These are phyloP conservation scores for Cicer judaicum DNA, from an alignment of 306 rosid species.

Conservation along the genomic window DNA sequence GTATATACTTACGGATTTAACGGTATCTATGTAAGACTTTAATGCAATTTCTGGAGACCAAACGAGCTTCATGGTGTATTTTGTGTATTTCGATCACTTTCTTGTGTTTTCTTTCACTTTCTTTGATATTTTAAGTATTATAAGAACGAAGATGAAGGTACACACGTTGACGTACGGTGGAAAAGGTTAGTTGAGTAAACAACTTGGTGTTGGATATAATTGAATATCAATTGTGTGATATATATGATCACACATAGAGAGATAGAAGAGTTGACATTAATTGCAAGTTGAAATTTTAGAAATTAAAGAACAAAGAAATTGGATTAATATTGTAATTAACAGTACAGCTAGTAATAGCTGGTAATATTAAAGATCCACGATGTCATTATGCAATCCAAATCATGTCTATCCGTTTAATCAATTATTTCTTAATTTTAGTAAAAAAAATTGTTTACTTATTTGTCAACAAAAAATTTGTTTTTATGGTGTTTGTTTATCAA, in stretches of 20 bases:
- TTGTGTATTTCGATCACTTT: neutral
- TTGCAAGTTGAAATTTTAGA: slow-evolving; percentile 20
- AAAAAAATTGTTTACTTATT: too few species aligned
- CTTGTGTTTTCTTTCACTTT: neutral
- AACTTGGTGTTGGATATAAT: neutral
- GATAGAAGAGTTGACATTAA: slow-evolving; percentile 52
- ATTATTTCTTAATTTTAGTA: neutral
- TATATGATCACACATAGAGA: neutral
- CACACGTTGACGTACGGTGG: slow-evolving; percentile 43
- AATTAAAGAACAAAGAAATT: neutral
- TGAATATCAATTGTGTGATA: neutral
- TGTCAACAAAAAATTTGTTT: too few species aligned
- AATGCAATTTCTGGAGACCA: slow-evolving; percentile 94
- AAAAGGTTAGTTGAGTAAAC: slow-evolving; percentile 5
- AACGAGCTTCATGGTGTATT: slow-evolving; percentile 77
- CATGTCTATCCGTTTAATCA: neutral
- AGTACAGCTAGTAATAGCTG: neutral
- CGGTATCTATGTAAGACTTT: slow-evolving; percentile 77
- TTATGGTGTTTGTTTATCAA: neutral
- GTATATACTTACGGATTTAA: slow-evolving; percentile 66
- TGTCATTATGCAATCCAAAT: slow-evolving; percentile 2
- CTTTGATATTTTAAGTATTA: neutral
- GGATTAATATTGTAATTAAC: neutral
- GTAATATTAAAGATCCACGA: neutral
- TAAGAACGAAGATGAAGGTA: neutral